Percentiles rank a stretch among this genome's conserved stretches.
Conservation (phyloP, 495 filamentous ascomycete genomes). For the Xylaria bambusicola region DNA sequence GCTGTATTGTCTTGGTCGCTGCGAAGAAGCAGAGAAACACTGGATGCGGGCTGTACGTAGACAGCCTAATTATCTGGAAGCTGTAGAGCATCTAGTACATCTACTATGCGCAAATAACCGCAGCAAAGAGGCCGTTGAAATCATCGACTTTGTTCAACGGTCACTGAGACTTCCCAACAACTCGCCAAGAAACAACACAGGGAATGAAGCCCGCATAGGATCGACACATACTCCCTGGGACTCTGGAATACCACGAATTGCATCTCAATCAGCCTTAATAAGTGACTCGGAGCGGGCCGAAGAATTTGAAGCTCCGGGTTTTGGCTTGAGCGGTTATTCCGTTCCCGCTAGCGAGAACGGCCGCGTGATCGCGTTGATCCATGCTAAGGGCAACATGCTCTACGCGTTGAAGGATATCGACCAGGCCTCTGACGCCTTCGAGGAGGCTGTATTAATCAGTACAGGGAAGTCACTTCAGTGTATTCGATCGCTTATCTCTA, state of each 20-base stretch:
- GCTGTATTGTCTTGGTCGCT: conserved; percentile 76
- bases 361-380: conserved; percentile 85
- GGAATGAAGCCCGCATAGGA: neutral
- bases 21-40: conserved; percentile 80
- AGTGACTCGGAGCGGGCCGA: conserved; percentile 46
- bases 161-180: conserved; percentile 57
- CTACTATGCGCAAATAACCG: conserved; percentile 81
- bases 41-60: conserved; percentile 83
- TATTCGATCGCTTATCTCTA: conserved; percentile 77
- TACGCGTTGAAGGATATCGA: conserved; percentile 87
- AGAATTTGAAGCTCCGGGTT: conserved; percentile 55
- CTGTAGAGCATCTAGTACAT: conserved; percentile 92
- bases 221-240: conserved; percentile 1
- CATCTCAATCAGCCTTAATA: conserved; percentile 26
- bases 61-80: conserved; percentile 91
- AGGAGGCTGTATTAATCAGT: conserved; percentile 90
- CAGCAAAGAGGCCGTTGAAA: conserved; percentile 80
- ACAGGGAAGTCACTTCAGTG: conserved; percentile 70
- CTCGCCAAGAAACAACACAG: conserved; percentile 8
- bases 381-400: conserved; percentile 98
- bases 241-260: neutral
- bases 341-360: conserved; percentile 90
- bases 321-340: conserved; percentile 81
- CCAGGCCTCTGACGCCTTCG: conserved; percentile 86
- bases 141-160: conserved; percentile 87